phyloP scores from a whole-genome alignment of 495 filamentous ascomycete genomes.

The Penicillium ochrochloron region DNA sequence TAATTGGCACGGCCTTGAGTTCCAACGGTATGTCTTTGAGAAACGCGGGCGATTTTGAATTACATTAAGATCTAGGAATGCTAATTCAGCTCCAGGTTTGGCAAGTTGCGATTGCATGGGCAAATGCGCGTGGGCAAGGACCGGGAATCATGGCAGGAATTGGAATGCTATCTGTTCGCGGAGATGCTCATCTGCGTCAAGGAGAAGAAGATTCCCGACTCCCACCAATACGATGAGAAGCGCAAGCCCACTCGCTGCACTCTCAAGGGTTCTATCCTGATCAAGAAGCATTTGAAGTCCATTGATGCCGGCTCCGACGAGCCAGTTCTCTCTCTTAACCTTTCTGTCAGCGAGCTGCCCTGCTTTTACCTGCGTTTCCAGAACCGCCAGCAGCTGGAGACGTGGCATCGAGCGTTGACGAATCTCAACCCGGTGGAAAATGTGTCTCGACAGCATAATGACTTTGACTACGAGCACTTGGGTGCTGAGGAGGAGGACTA shows the following conservation, averaged over 20 bases:
- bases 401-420: slow-evolving; percentile 87
- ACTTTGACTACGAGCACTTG: slow-evolving; percentile 78
- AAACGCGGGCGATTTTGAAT: background rate
- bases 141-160: slow-evolving; percentile 94
- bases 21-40: slow-evolving; percentile 56
- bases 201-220: slow-evolving; percentile 77
- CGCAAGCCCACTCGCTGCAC: slow-evolving; percentile 77
- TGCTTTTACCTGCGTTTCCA: slow-evolving; percentile 95
- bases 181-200: slow-evolving; percentile 99
- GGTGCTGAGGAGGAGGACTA: slow-evolving; percentile 95
- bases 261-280: slow-evolving; percentile 95
- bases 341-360: slow-evolving; percentile 94
- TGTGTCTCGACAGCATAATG: slow-evolving; percentile 67
- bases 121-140: slow-evolving; percentile 95
- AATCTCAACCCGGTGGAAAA: slow-evolving; percentile 74
- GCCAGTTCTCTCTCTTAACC: slow-evolving; percentile 83
- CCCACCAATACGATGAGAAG: slow-evolving; percentile 62
- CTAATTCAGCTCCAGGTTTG: slow-evolving; percentile 64
- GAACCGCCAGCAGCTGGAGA: slow-evolving; percentile 80
- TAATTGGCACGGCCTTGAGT: slow-evolving; percentile 99
- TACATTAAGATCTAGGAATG: background rate
- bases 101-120: slow-evolving; percentile 89
- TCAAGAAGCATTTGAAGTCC: slow-evolving; percentile 96
- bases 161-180: slow-evolving; percentile 95
- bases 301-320: slow-evolving; percentile 79